Evolutionary conservation across 345 rosid genomes (phyloP).

Genomic region (Salix arbutifolia): DNA sequence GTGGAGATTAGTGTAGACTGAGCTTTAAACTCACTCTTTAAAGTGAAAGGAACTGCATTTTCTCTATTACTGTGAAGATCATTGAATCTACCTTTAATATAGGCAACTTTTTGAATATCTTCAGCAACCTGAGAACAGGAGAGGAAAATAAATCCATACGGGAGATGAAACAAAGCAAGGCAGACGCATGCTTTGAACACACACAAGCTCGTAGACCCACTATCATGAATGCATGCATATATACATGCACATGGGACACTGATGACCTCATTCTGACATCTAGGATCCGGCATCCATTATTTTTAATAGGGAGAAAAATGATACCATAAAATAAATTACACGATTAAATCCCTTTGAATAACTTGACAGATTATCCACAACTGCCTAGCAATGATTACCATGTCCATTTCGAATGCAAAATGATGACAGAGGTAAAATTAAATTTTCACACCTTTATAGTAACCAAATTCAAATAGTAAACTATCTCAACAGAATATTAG

Average conservation of each 20-base stretch:
- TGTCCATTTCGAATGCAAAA: neutral
- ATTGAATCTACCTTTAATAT: slow-evolving; percentile 33
- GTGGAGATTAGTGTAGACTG: neutral
- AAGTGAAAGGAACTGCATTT: slow-evolving; percentile 2
- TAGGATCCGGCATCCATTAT: neutral
- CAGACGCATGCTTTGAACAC: neutral
- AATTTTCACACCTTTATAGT: too few relatives aligned
- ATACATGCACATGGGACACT: neutral
- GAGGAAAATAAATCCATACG: neutral
- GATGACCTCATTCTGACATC: neutral
- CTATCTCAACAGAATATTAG: neutral
- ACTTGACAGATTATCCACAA: neutral
- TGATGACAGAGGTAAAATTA: neutral
- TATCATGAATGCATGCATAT: neutral
- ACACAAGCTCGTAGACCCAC: neutral
- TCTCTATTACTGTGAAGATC: slow-evolving; percentile 14
- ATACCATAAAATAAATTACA: neutral
- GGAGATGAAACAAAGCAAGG: neutral
- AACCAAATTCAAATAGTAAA: neutral
- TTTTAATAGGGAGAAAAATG: neutral
- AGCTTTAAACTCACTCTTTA: slow-evolving; percentile 20
- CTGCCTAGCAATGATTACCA: neutral
- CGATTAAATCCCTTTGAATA: too few relatives aligned
- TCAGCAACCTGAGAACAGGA: slow-evolving; percentile 45
- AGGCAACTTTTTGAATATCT: slow-evolving; percentile 30